Base-by-base conservation (phyloP, 2,329 filamentous ascomycete species). In the Ophiocordyceps camponoti-saundersi region DNA sequence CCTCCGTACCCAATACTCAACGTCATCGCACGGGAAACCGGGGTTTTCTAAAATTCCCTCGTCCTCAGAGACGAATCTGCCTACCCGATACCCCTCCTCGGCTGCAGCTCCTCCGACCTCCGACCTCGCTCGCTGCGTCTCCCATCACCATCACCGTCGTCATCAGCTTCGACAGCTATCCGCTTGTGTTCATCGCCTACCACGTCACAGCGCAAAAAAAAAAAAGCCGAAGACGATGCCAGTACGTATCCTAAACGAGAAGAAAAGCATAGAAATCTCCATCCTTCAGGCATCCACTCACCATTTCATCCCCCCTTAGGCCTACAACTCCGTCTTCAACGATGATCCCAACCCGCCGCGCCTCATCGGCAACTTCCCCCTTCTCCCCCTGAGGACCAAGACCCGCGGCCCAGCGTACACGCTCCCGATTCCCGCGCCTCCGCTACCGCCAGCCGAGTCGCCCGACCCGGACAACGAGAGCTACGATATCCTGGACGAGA, bases 271-370 rank as follows among this genome's bases (percentile, higher is more conserved):
- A n/a, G n/a, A n/a, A n/a, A n/a, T n/a, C n/a, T n/a, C n/a, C n/a
- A n/a, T n/a, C n/a, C 36, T 4, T n/a, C n/a, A 3, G 6, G 6
- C 36, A 10, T n/a, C 16, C n/a, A 16, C 36, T n/a, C 36, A 16
- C n/a, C 36, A n/a, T n/a, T n/a, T n/a, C 16, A 2, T 23, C n/a
- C 20, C 18, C 47, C 46, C 51, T 49, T 53, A 94, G 87, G 90
- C 90, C 68, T 96, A 95, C 76, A 93, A 96, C 75, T 94, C 86
- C 65, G 85, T 95, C 75, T 95, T 95, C 79, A 82, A 82, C 79
- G 81, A 65, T 69, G 90, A 78, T 77, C 87, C 76, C 72, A 82
- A 70, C 53, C 61, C 65, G 52, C 72, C 71, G 40, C 72, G 70
- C 48, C 67, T 73, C 54, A 68, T 81, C 73, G 88, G 90, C 64